phyloP scores from a whole-genome alignment of 2,329 filamentous ascomycete species.

The Byssochlamys sp. region DNA sequence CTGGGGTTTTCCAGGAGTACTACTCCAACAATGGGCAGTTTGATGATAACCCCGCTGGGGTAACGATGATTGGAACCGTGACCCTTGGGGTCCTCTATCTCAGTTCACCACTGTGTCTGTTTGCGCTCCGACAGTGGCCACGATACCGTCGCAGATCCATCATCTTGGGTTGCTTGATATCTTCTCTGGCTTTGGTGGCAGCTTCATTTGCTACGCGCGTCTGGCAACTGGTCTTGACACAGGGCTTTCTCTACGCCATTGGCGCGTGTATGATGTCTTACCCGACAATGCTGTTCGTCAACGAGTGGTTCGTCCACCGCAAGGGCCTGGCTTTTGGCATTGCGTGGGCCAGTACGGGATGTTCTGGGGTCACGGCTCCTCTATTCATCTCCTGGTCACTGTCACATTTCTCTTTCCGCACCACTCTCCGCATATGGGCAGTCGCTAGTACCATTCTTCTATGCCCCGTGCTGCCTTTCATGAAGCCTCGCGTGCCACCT shows the following conservation, averaged over 20 bases:
- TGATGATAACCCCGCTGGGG: neutral
- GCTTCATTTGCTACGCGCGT: constrained; percentile 1
- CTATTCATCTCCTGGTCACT: constrained; percentile 1
- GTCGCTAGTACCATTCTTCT: constrained; percentile 28
- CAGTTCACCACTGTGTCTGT: neutral
- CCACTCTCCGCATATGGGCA: constrained; percentile 36
- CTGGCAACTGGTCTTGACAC: neutral
- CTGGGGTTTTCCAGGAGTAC: neutral
- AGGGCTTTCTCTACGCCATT: neutral
- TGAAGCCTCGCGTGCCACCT: constrained; percentile 29
- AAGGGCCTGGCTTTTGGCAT: constrained; percentile 44
- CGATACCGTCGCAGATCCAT: neutral
- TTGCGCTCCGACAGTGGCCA: neutral
- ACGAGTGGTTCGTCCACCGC: constrained; percentile 42
- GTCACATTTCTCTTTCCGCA: constrained; percentile 21
- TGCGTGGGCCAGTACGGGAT: constrained; percentile 30
- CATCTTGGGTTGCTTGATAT: constrained; percentile 1
- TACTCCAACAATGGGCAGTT: neutral
- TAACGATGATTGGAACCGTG: neutral
- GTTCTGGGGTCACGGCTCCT: constrained; percentile 18
- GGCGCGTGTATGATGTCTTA: constrained; percentile 27
- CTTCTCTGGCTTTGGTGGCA: constrained; percentile 1
- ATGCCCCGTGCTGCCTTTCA: constrained; percentile 29
- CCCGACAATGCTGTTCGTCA: constrained; percentile 38
- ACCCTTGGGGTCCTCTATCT: neutral